Base-by-base conservation (phyloP, 305 asterid genomes). In the Solanum chacoense region DNA sequence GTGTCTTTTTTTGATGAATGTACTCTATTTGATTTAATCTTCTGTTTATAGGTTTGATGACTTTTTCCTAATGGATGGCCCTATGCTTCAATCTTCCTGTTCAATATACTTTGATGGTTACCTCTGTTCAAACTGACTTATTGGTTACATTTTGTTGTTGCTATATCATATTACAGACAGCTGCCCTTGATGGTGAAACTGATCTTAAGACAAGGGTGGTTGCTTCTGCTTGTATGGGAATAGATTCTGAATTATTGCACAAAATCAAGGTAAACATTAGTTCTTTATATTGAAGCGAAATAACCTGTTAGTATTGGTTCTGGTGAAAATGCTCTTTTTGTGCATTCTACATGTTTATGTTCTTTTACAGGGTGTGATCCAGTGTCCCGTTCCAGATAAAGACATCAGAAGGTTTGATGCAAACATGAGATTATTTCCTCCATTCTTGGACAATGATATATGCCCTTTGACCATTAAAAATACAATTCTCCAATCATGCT, bases 171-270 rank as follows among this genome's bases (percentile, higher is more conserved):
- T 84, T 93, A 87, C 88, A 97, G 99, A 97, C 99, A 89, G 88
- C 99, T 89, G 99, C 99, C 74, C 94, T 97, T 88, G 99, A 97
- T 92, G 99, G 99, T 83, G 99, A 97, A 93, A 97, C 99, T 72
- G 99, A 97, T 93, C 94, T 97, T 88, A 97, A 97, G 96, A 97
- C 99, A 75, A 95, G 98, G 92, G 87, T 90, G 87, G 93, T 95
- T 90, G 98, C 99, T 87, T 93, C 99, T 89, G 96, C 99, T 90
- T 97, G 99, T 92, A 94, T 93, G 97, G 99, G 99, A 88, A 94
- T 97, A 91, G 98, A 97, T 94, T 91, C 91, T 81, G 98, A 97
- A 88, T 92, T 97, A 90, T 91, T 97, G 94, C 99, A 95, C 88
- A 96, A 95, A 92, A 94, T 97, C 92, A 96, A 97, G 99, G 99